Evolutionary conservation across 192 early-diverging fungal species (phyloP).

Genomic region (Lobosporangium transversale): DNA sequence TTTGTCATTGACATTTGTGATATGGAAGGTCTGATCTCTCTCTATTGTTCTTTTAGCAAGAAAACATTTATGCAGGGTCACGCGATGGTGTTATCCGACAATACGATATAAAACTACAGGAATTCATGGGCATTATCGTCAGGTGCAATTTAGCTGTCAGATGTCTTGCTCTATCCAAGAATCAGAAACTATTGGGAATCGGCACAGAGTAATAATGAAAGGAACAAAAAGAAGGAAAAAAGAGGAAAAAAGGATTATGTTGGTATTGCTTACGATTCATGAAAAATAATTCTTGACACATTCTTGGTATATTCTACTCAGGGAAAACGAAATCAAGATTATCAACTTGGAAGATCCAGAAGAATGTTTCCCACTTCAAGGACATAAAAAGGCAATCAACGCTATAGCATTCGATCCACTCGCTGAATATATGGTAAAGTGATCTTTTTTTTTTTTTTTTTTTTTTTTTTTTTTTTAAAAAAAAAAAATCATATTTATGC

Average conservation of each 20-base stretch:
- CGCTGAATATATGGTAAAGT: conserved; percentile 35
- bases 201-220: conserved; percentile 34
- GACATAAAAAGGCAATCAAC: conserved; percentile 47
- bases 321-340: conserved; percentile 29
- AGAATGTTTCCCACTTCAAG: conserved; percentile 28
- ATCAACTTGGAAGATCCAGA: conserved; percentile 40
- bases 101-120: conserved; percentile 4
- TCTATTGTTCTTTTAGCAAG: conserved; percentile 1
- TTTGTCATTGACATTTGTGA: background rate
- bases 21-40: background rate
- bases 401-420: conserved; percentile 35
- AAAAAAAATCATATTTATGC: background rate
- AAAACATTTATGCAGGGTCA: conserved; percentile 22
- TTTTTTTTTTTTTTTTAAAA: no score
- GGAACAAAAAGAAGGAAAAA: background rate
- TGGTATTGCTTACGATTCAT: background rate
- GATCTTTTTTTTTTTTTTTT: background rate
- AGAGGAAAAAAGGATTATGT: background rate
- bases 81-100: conserved; percentile 19
- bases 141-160: conserved; percentile 21
- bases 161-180: conserved; percentile 26
- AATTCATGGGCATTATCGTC: conserved; percentile 17
- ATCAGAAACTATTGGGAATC: conserved; percentile 23
- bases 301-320: conserved; percentile 1
- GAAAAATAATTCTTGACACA: background rate